Evolutionary conservation across 108 stramenopile species (phyloP), one percentile per base, ranked within the genome.

Genomic region (Heterococcus sp.): DNA sequence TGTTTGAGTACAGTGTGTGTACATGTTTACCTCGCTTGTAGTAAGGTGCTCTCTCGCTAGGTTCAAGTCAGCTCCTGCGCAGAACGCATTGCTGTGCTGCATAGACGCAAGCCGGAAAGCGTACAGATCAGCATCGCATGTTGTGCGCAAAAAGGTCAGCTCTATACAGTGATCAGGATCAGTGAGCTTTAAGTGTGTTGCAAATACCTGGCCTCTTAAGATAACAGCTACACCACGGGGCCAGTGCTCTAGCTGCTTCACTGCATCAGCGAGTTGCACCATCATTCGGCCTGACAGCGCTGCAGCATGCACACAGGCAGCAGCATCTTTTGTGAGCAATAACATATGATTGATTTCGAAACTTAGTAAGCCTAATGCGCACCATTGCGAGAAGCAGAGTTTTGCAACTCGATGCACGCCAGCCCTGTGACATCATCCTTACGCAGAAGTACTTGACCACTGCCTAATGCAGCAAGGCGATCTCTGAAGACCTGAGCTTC

Each of bases 261-360:
- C 58, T 32, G 70, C 78, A 21, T 80, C 78, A 14, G 69, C 34
- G 21, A 80, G 63, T 31, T 80, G 58, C 28, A 72, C 70, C 78
- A 80, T 80, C 78, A 80, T 80, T 21, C 34, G 71, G 1, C 78
- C 78, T 11, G 78, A 80, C 26, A 80, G 70, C 5, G 78, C 78
- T 80, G 65, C 32, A 29, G 46, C 46, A 14, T 8, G 46, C 46
- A 58, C 8, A 58, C 46, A 14, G 46, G 46, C 46, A 58, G 46
- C 14, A 30, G 66, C 11, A 69, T 72, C 14, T 72, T 8, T 72
- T 21, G 14, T 2, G 67, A 14, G 5, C 31, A 71, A 8, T 11
- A 38, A 34, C 29, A 4, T 38, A 21, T 30, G 33, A 8, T 1
- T 14, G 8, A 71, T 35, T 33, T 30, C 4, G n/a, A 38, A 36